Conservation (phyloP, 179 eudicot species). For the Corrigiola litoralis region DNA sequence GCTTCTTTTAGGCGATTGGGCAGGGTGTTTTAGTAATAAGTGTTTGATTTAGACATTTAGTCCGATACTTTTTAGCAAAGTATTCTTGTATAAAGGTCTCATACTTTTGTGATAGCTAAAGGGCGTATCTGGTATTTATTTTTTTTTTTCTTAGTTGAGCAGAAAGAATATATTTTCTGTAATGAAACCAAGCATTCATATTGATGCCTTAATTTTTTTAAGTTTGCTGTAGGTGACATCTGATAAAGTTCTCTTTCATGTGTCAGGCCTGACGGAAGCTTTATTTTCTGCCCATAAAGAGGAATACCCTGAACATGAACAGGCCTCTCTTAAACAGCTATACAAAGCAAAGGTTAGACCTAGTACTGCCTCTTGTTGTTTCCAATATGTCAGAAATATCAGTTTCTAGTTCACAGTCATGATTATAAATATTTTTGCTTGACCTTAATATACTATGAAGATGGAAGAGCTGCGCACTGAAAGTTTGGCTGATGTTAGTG, state of each 20-base stretch:
- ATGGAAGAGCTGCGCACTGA: slow-evolving; percentile 92
- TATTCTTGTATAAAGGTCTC: not conserved
- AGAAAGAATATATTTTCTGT: not conserved
- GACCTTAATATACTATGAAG: slow-evolving; percentile 31
- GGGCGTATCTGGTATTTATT: too few relatives aligned
- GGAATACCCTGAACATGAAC: slow-evolving; percentile 89
- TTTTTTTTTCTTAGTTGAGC: too few relatives aligned
- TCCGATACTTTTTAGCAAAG: too few relatives aligned
- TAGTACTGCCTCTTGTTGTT: not conserved
- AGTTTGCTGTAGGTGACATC: not conserved
- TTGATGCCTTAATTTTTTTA: not conserved
- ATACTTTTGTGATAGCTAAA: not conserved
- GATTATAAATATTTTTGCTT: not conserved
- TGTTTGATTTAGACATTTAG: too few relatives aligned
- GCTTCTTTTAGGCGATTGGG: too few relatives aligned
- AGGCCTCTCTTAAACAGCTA: slow-evolving; percentile 82
- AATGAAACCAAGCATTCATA: not conserved
- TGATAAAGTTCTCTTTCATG: slow-evolving; percentile 8
- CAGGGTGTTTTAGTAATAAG: too few relatives aligned
- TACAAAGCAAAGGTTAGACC: slow-evolving; percentile 75
- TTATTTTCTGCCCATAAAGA: slow-evolving; percentile 89
- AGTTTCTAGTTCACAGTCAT: not conserved
- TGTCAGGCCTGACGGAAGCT: slow-evolving; percentile 89
- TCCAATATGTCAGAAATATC: not conserved
- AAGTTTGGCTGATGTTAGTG: slow-evolving; percentile 68